Evolutionary conservation across 352 stramenopile genomes (phyloP).

Genomic region (Phytophthora sp.): DNA sequence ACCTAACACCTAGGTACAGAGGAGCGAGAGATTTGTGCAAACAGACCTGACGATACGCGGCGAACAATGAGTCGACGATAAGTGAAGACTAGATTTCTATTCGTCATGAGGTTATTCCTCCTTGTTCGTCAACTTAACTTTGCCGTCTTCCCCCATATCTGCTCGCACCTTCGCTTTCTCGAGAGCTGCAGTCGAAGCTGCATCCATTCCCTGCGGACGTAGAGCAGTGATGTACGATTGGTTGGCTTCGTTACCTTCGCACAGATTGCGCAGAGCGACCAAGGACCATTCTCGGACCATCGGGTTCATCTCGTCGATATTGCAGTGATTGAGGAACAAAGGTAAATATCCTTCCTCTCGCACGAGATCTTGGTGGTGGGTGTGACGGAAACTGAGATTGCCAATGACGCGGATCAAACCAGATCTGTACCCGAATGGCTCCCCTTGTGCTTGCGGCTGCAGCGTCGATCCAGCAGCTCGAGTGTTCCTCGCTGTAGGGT

Average conservation of each 20-base stretch:
- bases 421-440: constrained; percentile 78
- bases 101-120: constrained; percentile 8
- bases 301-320: constrained; percentile 87
- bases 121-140: constrained; percentile 33
- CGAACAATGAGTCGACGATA: no score
- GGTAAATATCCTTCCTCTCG: constrained; percentile 73
- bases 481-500: constrained; percentile 18
- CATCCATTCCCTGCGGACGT: constrained; percentile 56
- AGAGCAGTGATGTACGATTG: constrained; percentile 43
- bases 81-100: neutral
- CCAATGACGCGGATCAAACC: constrained; percentile 80
- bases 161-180: constrained; percentile 44
- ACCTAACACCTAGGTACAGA: no score
- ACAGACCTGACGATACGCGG: no score
- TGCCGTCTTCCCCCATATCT: constrained; percentile 40
- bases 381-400: constrained; percentile 83
- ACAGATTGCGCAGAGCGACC: constrained; percentile 88
- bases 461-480: constrained; percentile 10
- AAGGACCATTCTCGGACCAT: constrained; percentile 91
- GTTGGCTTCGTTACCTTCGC: constrained; percentile 76
- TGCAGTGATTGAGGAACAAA: constrained; percentile 91
- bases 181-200: constrained; percentile 21
- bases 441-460: constrained; percentile 16
- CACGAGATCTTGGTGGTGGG: constrained; percentile 76
- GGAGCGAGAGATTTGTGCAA: no score